A percentile compares a stretch with the other conserved stretches of the same genome.
Conservation (phyloP, 257 asterid genomes). For the Solanum appendiculatum region DNA sequence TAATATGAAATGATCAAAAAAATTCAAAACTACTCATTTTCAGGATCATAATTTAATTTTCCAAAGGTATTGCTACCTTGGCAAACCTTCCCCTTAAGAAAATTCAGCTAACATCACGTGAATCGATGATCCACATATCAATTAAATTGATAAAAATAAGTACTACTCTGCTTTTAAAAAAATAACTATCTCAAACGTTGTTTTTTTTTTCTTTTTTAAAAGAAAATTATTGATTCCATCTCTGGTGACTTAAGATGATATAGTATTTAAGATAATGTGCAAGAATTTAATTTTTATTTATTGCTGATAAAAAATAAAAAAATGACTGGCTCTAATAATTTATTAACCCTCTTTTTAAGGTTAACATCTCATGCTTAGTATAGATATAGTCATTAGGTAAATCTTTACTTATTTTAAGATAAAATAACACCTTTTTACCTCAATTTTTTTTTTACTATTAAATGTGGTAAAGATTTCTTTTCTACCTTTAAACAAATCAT, state of each 20-base stretch:
- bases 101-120: background rate
- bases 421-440: background rate
- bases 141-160: background rate
- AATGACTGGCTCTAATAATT: background rate
- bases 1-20: background rate
- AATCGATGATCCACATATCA: background rate
- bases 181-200: background rate
- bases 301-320: background rate
- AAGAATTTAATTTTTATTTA: background rate
- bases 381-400: background rate
- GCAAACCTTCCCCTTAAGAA: background rate
- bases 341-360: background rate
- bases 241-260: background rate
- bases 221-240: background rate
- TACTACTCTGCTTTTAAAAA: background rate
- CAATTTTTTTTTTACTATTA: background rate
- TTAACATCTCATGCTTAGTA: background rate
- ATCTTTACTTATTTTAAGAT: background rate
- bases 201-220: background rate
- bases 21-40: background rate
- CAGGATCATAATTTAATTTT: background rate
- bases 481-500: background rate
- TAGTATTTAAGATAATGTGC: background rate
- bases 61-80: background rate
- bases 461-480: background rate